phyloP scores from a whole-genome alignment of 345 rosid species.

The Raphanus sativus region DNA sequence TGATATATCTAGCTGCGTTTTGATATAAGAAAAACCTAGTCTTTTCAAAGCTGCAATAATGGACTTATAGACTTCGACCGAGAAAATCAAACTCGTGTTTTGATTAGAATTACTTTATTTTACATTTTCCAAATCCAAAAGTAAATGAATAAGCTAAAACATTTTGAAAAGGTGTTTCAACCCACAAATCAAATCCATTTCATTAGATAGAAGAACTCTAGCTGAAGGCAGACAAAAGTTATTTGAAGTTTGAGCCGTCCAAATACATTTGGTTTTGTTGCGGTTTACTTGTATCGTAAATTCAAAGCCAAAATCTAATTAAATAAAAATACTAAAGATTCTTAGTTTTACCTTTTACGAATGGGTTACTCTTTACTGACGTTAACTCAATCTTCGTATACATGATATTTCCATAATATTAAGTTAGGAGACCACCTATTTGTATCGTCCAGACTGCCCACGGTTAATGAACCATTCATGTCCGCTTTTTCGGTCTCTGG shows the following conservation, averaged over 20 bases:
- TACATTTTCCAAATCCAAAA: background rate
- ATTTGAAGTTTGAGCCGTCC: background rate
- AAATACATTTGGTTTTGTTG: background rate
- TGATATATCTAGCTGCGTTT: background rate
- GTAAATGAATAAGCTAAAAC: background rate
- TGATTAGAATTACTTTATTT: background rate
- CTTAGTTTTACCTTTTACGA: background rate
- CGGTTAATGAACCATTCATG: too few relatives aligned
- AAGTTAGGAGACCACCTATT: background rate
- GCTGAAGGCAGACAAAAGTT: background rate
- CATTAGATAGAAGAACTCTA: background rate
- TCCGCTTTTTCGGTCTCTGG: too few relatives aligned
- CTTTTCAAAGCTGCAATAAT: background rate
- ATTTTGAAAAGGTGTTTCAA: background rate
- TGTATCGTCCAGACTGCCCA: too few relatives aligned
- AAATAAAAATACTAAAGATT: background rate
- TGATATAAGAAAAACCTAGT: background rate
- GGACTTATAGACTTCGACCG: background rate
- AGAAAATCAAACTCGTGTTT: background rate
- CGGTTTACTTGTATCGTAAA: background rate
- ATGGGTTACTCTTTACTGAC: background rate
- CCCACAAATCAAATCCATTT: background rate
- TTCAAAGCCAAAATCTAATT: background rate
- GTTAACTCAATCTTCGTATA: background rate
- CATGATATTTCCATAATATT: background rate